phyloP scores from a whole-genome alignment of 192 early-diverging fungal species.

The Piromyces finnis region DNA sequence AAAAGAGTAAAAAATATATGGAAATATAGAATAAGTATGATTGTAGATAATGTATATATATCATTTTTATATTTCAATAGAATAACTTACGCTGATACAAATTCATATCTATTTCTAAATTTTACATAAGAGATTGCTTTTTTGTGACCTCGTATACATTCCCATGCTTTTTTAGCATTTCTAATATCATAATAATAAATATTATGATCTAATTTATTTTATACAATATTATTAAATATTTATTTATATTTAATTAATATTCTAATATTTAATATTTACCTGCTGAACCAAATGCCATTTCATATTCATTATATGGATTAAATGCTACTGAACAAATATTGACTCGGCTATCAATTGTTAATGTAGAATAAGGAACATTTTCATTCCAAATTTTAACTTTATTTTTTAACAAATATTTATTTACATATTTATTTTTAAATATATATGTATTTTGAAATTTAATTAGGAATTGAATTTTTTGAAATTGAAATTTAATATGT shows the following conservation, averaged over 20 bases:
- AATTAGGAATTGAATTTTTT: no score
- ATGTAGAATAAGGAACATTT: conserved; percentile 46
- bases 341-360: conserved; percentile 66
- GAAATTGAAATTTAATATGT: no score
- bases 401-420: not conserved
- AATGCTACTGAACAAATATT: conserved; percentile 91
- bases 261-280: no score
- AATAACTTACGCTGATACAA: conserved; percentile 50
- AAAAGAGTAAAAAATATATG: not conserved
- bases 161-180: conserved; percentile 43
- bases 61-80: no score
- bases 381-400: conserved; percentile 83
- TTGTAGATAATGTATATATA: no score
- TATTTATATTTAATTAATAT: not conserved
- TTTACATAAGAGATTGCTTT: conserved; percentile 93
- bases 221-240: not conserved
- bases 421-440: no score
- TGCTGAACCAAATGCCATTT: conserved; percentile 77
- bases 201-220: conserved; percentile 48
- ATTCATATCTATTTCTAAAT: conserved; percentile 54
- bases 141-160: conserved; percentile 64
- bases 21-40: no score
- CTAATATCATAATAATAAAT: conserved; percentile 84
- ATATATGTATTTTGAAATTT: no score
- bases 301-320: conserved; percentile 52